A percentile compares a stretch with the other conserved stretches of the same genome.
Evolutionary conservation across 805 yeast species (phyloP).

Genomic region (Candida hungchunana): DNA sequence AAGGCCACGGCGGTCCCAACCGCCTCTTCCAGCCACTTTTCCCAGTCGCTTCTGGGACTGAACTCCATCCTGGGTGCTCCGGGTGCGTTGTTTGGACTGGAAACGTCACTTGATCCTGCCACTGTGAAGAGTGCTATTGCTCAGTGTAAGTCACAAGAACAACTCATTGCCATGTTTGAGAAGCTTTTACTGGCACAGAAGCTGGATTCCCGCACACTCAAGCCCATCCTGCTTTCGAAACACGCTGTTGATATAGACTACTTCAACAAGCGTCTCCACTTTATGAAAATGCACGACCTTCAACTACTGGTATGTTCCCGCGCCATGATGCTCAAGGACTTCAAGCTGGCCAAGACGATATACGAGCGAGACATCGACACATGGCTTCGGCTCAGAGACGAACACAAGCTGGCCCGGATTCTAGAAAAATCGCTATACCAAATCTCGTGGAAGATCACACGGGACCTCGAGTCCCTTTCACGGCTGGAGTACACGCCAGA

Average conservation of each 20-base stretch:
- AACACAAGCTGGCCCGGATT: slow-evolving; percentile 4
- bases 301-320: slow-evolving; percentile 12
- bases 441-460: slow-evolving; percentile 13
- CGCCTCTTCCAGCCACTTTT: slow-evolving; percentile 9
- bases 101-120: slow-evolving; percentile 6
- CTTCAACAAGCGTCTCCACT: slow-evolving; percentile 12
- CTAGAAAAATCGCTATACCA: slow-evolving; percentile 17
- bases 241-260: slow-evolving; percentile 9
- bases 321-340: slow-evolving; percentile 10
- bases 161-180: slow-evolving; percentile 16
- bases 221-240: slow-evolving; percentile 11
- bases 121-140: slow-evolving; percentile 6
- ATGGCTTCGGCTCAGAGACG: slow-evolving; percentile 9
- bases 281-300: slow-evolving; percentile 9
- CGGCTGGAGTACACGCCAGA: not conserved
- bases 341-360: slow-evolving; percentile 7
- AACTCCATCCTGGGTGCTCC: slow-evolving; percentile 9
- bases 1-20: slow-evolving; percentile 3
- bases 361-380: slow-evolving; percentile 4
- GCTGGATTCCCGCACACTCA: slow-evolving; percentile 10
- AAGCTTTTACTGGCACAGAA: slow-evolving; percentile 8
- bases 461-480: slow-evolving; percentile 4
- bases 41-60: slow-evolving; percentile 19
- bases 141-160: slow-evolving; percentile 1
- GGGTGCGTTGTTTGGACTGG: not conserved